phyloP scores from a whole-genome alignment of 306 rosid species.

The Glycine tomentella region DNA sequence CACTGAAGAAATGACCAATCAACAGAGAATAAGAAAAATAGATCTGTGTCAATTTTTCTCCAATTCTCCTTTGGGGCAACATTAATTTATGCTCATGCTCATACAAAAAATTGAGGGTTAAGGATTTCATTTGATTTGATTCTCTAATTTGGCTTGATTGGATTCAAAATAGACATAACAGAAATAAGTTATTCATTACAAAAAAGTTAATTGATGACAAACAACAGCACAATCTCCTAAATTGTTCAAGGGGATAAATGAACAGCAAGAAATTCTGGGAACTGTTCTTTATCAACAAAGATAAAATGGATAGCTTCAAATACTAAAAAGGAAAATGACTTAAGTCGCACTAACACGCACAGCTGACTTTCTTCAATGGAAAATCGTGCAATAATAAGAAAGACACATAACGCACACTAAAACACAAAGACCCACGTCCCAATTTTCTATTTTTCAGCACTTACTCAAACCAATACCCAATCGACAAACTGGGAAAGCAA shows the following conservation, averaged over 20 bases:
- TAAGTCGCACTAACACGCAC: conserved; percentile 1
- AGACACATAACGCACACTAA: conserved; percentile 24
- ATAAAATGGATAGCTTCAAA: conserved; percentile 2
- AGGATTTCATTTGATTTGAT: conserved; percentile 1
- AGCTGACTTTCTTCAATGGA: conserved; percentile 33
- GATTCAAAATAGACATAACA: conserved; percentile 33
- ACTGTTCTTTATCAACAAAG: background rate
- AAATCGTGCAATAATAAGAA: conserved; percentile 1
- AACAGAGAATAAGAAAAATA: conserved; percentile 32
- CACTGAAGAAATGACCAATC: conserved; percentile 28
- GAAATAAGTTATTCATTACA: background rate
- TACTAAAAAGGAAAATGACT: conserved; percentile 2
- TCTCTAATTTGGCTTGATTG: conserved; percentile 20
- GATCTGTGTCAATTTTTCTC: conserved; percentile 28
- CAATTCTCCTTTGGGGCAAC: conserved; percentile 9
- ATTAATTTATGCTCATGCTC: conserved; percentile 23
- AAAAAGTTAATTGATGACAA: conserved; percentile 31
- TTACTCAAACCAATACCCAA: conserved; percentile 29
- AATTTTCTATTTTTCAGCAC: background rate
- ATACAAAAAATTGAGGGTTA: conserved; percentile 1
- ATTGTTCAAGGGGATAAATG: background rate
- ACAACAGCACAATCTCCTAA: conserved; percentile 2
- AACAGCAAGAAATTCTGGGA: conserved; percentile 23
- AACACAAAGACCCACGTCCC: conserved; percentile 42
- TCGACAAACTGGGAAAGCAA: conserved; percentile 17